Base-by-base conservation (phyloP, 345 rosid species). In the Gossypium australe region DNA sequence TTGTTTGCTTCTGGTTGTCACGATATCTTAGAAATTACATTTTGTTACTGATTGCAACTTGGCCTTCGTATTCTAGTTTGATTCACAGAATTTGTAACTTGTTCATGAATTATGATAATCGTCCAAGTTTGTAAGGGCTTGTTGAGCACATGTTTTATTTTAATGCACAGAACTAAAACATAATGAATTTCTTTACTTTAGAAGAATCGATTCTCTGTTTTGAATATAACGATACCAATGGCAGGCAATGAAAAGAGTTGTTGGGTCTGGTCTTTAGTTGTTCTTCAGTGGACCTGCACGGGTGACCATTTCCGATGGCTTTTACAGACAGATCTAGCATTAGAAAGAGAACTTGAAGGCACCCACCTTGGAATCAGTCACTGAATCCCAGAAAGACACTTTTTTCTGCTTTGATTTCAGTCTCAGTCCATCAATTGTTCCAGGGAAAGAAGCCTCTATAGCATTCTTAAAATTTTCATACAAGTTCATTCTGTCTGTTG, bases 401-500 rank as follows among this genome's bases (percentile, higher is more conserved):
- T 66, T 82, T 63, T 86, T 77, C 78, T 82, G 88, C 78, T 89
- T 89, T 20, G 92, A 92, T 83, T 81, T 81, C 87, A 73, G 80
- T 72, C 66, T 82, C 76, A 91, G 78, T 52, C 80, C 82, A 29
- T 87, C 73, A 18, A 91, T 87, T 2, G 88, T 87, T 76, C 92
- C 92, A 0, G 98, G 99, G 82, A 80, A 82, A 22, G 69, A 76
- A 53, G 81, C 80, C 80, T 95, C 94, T 7, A 89, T 83, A 58
- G 96, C 94, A 52, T 78, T 87, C 85, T 76, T 84, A 75, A 94
- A 92, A 76, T 94, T 94, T 9, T 87, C 87, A 17, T 91, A 84
- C 80, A 94, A 79, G 79, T 92, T 92, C 69, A 84, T 91, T 60
- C 96, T 84, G 80, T 94, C 98, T 51, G 55, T 82, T 60, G 98